These are phyloP conservation scores for Hypholoma sublateritium DNA, from an alignment of 768 basidiomycete species.

Conservation along the genomic window DNA sequence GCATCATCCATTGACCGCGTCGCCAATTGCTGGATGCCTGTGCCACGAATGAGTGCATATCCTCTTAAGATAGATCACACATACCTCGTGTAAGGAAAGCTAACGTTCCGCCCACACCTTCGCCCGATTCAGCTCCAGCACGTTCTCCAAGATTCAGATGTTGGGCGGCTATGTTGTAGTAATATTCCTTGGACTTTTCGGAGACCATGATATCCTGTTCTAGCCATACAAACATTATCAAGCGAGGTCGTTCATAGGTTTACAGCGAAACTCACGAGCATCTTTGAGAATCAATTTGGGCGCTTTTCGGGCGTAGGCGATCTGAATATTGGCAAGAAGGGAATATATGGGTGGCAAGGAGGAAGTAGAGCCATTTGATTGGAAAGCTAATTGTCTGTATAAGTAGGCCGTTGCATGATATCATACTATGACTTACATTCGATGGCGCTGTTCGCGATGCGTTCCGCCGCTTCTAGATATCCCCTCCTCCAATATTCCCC, in stretches of 20 bases:
- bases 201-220: conserved; percentile 64
- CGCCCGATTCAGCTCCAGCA: conserved; percentile 56
- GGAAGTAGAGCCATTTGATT: conserved; percentile 44
- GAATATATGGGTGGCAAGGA: conserved; percentile 75
- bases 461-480: conserved; percentile 72
- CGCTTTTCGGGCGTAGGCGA: conserved; percentile 77
- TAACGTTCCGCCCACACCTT: conserved; percentile 53
- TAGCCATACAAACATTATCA: conserved; percentile 23
- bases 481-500: conserved; percentile 88
- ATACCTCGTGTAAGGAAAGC: conserved; percentile 68
- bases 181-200: conserved; percentile 66
- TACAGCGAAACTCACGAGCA: conserved; percentile 57
- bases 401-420: neutral
- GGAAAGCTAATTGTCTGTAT: conserved; percentile 43
- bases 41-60: neutral
- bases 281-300: conserved; percentile 76
- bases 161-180: conserved; percentile 67
- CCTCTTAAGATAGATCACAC: conserved; percentile 5
- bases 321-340: conserved; percentile 81
- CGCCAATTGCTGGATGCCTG: conserved; percentile 83
- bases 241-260: neutral
- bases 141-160: conserved; percentile 63
- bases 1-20: conserved; percentile 83
- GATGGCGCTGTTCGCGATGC: conserved; percentile 65
- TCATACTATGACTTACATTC: conserved; percentile 54